Conservation (phyloP, 2,329 filamentous ascomycete genomes). For the Lithohypha guttulata region DNA sequence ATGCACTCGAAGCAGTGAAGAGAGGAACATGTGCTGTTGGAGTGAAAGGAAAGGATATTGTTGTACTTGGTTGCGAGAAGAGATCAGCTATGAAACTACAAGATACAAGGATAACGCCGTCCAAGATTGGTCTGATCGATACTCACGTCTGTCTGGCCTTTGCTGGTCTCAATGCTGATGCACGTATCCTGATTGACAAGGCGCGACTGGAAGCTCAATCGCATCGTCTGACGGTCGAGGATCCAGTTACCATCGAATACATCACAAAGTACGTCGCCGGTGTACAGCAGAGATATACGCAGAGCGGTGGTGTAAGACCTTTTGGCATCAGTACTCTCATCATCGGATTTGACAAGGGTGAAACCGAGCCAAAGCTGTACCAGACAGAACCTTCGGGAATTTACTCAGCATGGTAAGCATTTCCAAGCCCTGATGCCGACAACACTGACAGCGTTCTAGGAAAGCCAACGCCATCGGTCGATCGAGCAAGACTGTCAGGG, state of each 20-base stretch:
- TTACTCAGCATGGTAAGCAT: constrained; percentile 85
- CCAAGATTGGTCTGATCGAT: constrained; percentile 94
- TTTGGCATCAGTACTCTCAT: constrained; percentile 97
- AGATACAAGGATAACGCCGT: constrained; percentile 96
- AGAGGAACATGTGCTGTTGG: constrained; percentile 97
- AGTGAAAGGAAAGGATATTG: constrained; percentile 88
- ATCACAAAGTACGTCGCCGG: constrained; percentile 98
- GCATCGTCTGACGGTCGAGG: constrained; percentile 91
- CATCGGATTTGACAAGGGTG: constrained; percentile 94
- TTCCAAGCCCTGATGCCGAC: constrained; percentile 1
- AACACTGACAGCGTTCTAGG: constrained; percentile 42
- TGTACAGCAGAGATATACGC: constrained; percentile 97
- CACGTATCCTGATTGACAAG: constrained; percentile 96
- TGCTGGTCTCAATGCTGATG: constrained; percentile 93
- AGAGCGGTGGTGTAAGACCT: constrained; percentile 95
- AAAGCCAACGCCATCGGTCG: constrained; percentile 98
- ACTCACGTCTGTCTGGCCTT: constrained; percentile 95
- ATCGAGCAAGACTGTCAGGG: constrained; percentile 96
- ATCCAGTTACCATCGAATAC: constrained; percentile 96
- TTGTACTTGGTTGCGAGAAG: constrained; percentile 97
- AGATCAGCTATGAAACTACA: constrained; percentile 98
- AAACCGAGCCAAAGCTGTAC: constrained; percentile 79
- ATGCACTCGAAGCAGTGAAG: constrained; percentile 97
- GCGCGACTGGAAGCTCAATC: constrained; percentile 94
- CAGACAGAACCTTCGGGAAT: constrained; percentile 99